These are phyloP conservation scores for Cladophialophora exuberans DNA, from an alignment of 2,329 filamentous ascomycete genomes.

Conservation along the genomic window DNA sequence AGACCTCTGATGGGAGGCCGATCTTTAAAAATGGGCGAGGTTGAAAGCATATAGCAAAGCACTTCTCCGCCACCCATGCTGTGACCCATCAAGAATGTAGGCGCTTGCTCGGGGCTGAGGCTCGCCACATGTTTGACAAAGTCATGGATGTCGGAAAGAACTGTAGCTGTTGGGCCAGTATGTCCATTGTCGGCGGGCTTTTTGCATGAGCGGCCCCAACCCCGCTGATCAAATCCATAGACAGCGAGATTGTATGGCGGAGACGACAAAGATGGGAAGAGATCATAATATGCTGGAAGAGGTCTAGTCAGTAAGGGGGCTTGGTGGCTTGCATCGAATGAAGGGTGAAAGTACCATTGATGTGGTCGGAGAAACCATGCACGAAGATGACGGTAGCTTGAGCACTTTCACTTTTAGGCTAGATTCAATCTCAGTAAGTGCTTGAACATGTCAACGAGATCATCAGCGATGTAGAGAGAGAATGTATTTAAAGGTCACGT, in stretches of 20 bases:
- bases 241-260: constrained; percentile 70
- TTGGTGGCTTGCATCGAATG: too few species aligned
- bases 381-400: constrained; percentile 78
- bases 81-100: constrained; percentile 86
- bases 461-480: background rate
- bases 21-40: constrained; percentile 49
- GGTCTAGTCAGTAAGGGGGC: constrained; percentile 5
- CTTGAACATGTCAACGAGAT: background rate
- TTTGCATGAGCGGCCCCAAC: constrained; percentile 78
- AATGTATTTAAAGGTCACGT: background rate
- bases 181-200: constrained; percentile 60
- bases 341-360: constrained; percentile 22
- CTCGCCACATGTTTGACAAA: constrained; percentile 65
- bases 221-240: constrained; percentile 79
- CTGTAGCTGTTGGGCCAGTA: constrained; percentile 72
- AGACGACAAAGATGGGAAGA: constrained; percentile 71
- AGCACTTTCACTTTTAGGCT: constrained; percentile 41
- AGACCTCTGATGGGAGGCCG: constrained; percentile 69
- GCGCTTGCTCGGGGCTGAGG: constrained; percentile 50
- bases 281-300: constrained; percentile 64
- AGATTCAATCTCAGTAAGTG: background rate
- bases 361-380: constrained; percentile 80
- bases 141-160: constrained; percentile 76
- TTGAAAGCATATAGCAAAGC: constrained; percentile 59
- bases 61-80: constrained; percentile 87